Conservation (phyloP, 208 protist genomes). For the Tetramitus jugosus region DNA sequence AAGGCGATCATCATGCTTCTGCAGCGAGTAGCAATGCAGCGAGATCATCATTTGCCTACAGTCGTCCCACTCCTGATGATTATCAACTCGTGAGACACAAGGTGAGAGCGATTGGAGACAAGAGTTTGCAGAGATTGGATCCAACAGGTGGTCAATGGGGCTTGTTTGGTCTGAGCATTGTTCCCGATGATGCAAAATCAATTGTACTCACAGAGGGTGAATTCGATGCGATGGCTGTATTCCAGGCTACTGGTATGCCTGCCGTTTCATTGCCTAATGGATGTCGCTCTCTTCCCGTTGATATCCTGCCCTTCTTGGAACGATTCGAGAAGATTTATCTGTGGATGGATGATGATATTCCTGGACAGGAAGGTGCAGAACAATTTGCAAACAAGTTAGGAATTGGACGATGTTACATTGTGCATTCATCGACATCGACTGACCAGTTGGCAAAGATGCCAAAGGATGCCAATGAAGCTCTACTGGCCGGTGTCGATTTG, state of each 20-base stretch:
- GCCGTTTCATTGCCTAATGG: slow-evolving; percentile 53
- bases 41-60: no score
- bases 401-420: slow-evolving; percentile 29
- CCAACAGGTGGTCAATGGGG: slow-evolving; percentile 39
- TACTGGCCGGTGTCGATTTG: slow-evolving; percentile 29
- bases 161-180: slow-evolving; percentile 51
- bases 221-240: slow-evolving; percentile 52
- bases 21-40: no score
- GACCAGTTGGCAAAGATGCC: slow-evolving; percentile 18
- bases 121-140: slow-evolving; percentile 34
- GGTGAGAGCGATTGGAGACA: slow-evolving; percentile 36
- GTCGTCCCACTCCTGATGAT: not conserved
- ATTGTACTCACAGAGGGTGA: slow-evolving; percentile 52
- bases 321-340: slow-evolving; percentile 47
- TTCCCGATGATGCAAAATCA: slow-evolving; percentile 31
- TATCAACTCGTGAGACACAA: slow-evolving; percentile 27
- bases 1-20: no score
- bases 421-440: not conserved
- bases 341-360: slow-evolving; percentile 49
- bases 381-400: slow-evolving; percentile 49
- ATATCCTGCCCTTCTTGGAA: slow-evolving; percentile 40
- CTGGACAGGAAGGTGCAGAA: slow-evolving; percentile 43
- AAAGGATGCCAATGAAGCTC: slow-evolving; percentile 53
- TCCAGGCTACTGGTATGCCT: slow-evolving; percentile 44
- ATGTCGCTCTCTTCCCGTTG: slow-evolving; percentile 39